These are phyloP conservation scores for Oligophagozyma castellii DNA, from an alignment of 1,139 yeast species.

Conservation along the genomic window DNA sequence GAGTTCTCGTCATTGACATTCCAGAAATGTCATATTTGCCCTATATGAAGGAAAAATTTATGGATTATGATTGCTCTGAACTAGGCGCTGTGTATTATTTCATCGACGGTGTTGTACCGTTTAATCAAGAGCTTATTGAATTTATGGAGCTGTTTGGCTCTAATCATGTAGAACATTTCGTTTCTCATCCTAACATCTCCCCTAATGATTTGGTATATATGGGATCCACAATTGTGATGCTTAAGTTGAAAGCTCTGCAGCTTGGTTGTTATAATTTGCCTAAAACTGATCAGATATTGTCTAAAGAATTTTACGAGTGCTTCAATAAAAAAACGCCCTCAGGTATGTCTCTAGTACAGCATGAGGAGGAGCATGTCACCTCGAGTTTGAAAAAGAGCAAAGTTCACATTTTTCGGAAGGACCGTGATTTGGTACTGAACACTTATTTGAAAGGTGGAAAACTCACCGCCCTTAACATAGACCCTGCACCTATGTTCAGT, in stretches of 20 bases:
- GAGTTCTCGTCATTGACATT: conserved; percentile 59
- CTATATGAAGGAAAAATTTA: conserved; percentile 12
- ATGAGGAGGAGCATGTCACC: conserved; percentile 10
- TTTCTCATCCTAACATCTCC: conserved; percentile 55
- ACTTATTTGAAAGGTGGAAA: conserved; percentile 11
- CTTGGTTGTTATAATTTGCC: conserved; percentile 42
- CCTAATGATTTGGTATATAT: conserved; percentile 48
- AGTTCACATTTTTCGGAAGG: conserved; percentile 17
- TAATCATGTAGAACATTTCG: conserved; percentile 39
- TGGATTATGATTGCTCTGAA: conserved; percentile 21
- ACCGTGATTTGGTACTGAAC: conserved; percentile 10
- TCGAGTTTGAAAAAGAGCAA: conserved; percentile 8
- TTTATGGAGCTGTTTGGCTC: conserved; percentile 34
- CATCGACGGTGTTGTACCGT: conserved; percentile 50
- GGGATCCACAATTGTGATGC: conserved; percentile 38
- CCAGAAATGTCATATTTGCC: conserved; percentile 43
- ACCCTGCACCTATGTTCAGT: conserved; percentile 1
- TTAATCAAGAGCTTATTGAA: conserved; percentile 26
- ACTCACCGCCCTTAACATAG: conserved; percentile 4
- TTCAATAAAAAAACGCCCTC: conserved; percentile 10
- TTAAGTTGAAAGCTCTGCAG: conserved; percentile 45
- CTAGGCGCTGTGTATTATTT: conserved; percentile 59
- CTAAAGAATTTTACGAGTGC: conserved; percentile 21
- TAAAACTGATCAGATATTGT: conserved; percentile 20
- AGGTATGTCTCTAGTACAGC: conserved; percentile 16